Evolutionary conservation across 2,329 filamentous ascomycete species (phyloP).

Genomic region (Malbranchea cinnamomea): DNA sequence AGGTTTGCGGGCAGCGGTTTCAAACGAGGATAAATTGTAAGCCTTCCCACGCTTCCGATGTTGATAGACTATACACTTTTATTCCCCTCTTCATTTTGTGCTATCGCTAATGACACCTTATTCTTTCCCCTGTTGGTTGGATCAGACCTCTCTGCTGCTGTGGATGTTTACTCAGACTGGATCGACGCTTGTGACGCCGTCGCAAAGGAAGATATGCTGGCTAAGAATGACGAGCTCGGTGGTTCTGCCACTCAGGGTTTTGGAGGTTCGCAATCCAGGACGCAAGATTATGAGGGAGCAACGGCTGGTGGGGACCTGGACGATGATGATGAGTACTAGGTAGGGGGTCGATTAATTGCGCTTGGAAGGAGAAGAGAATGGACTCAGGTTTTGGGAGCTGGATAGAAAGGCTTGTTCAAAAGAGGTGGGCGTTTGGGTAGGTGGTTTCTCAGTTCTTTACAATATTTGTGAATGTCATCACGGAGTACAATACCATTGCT

Average conservation of each 20-base stretch:
- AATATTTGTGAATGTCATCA: too few species aligned
- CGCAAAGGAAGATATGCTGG: slow-evolving; percentile 45
- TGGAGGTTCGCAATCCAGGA: not conserved
- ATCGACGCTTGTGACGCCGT: slow-evolving; percentile 80
- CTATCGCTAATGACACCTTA: not conserved
- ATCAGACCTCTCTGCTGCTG: slow-evolving; percentile 72
- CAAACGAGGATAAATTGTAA: slow-evolving; percentile 86
- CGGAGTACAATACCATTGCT: too few species aligned
- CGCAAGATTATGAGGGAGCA: not conserved
- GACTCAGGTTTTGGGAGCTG: too few species aligned
- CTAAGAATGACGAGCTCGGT: slow-evolving; percentile 10
- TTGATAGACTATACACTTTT: slow-evolving; percentile 9
- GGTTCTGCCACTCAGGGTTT: slow-evolving; percentile 7
- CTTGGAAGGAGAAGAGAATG: too few species aligned
- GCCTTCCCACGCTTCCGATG: slow-evolving; percentile 15
- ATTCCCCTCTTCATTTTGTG: not conserved
- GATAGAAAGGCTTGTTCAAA: too few species aligned
- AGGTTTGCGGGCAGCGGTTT: slow-evolving; percentile 85
- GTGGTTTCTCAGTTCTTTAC: too few species aligned
- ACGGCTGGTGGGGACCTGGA: slow-evolving; percentile 14
- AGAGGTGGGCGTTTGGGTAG: too few species aligned
- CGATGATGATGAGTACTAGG: slow-evolving; percentile 33
- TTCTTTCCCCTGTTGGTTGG: slow-evolving; percentile 1
- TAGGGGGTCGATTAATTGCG: too few species aligned
- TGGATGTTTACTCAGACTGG: slow-evolving; percentile 97